A percentile compares a stretch with the other conserved stretches of the same genome.
Evolutionary conservation across 805 yeast species (phyloP).

Genomic region (Spathaspora passalidarum): DNA sequence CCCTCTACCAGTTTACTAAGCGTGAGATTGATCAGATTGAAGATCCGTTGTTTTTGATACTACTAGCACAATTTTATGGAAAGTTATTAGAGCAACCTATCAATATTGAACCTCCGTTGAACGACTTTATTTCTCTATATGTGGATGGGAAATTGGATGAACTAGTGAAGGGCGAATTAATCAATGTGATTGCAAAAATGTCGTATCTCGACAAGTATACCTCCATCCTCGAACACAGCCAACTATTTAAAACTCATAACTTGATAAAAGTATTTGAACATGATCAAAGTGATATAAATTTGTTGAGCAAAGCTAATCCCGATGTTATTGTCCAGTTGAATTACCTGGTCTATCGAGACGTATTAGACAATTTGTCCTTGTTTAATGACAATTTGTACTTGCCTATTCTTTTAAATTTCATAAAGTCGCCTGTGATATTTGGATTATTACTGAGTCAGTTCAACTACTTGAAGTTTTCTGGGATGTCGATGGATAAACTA

Average conservation of each 20-base stretch:
- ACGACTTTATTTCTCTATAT: conserved; percentile 2
- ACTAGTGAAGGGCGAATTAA: conserved; percentile 15
- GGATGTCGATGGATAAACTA: conserved; percentile 20
- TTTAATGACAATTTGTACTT: conserved; percentile 20
- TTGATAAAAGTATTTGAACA: conserved; percentile 12
- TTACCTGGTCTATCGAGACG: conserved; percentile 10
- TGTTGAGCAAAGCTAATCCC: conserved; percentile 19
- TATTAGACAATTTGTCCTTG: conserved; percentile 11
- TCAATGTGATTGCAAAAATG: conserved; percentile 16
- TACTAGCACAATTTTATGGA: conserved; percentile 23
- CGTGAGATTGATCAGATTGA: conserved; percentile 13
- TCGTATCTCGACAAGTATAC: conserved; percentile 14
- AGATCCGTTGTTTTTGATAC: conserved; percentile 21
- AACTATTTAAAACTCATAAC: conserved; percentile 20
- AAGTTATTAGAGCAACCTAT: conserved; percentile 13
- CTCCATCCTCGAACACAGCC: conserved; percentile 7
- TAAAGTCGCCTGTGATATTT: conserved; percentile 16
- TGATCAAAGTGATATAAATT: conserved; percentile 17
- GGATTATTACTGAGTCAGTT: background rate
- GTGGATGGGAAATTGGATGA: conserved; percentile 7
- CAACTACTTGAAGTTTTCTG: conserved; percentile 9
- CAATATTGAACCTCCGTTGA: background rate
- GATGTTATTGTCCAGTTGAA: conserved; percentile 9
- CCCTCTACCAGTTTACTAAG: conserved; percentile 10
- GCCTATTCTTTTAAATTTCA: conserved; percentile 22